These are phyloP conservation scores for Apophysomyces elegans DNA, from an alignment of 371 early-diverging fungal genomes.

Conservation along the genomic window DNA sequence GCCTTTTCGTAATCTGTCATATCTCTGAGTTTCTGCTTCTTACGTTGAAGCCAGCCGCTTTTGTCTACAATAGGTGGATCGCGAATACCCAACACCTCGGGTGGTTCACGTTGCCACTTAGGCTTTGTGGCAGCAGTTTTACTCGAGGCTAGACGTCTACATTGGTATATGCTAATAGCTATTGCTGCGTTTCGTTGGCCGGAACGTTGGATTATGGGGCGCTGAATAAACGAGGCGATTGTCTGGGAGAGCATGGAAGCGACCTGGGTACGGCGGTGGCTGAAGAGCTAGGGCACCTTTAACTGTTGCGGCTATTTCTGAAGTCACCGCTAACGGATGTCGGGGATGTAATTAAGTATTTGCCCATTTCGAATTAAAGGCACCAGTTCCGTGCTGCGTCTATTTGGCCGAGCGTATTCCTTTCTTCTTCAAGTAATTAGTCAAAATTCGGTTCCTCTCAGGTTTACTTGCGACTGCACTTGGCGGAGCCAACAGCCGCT, in stretches of 20 bases:
- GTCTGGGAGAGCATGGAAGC: not conserved
- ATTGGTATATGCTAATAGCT: not conserved
- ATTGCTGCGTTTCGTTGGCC: conserved; percentile 7
- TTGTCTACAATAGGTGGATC: conserved; percentile 49
- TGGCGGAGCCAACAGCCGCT: conserved; percentile 33
- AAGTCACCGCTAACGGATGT: not conserved
- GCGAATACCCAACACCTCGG: conserved; percentile 36
- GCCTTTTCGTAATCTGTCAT: conserved; percentile 56
- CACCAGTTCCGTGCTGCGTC: not conserved
- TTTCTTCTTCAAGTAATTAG: conserved; percentile 10
- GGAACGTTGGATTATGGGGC: not conserved
- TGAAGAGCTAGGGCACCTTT: not conserved
- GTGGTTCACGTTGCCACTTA: conserved; percentile 31
- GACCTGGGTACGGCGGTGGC: not conserved
- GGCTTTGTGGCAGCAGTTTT: conserved; percentile 15
- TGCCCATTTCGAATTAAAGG: too few species aligned
- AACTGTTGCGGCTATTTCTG: not conserved
- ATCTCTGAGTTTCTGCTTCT: conserved; percentile 47
- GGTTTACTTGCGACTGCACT: conserved; percentile 51
- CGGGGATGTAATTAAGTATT: too few species aligned
- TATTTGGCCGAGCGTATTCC: not conserved
- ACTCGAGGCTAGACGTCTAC: not conserved
- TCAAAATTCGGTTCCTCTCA: conserved; percentile 55
- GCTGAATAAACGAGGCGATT: not conserved
- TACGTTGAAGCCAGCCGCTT: conserved; percentile 40